Conservation (phyloP, 257 asterid species). For the Gynochthodes officinalis region DNA sequence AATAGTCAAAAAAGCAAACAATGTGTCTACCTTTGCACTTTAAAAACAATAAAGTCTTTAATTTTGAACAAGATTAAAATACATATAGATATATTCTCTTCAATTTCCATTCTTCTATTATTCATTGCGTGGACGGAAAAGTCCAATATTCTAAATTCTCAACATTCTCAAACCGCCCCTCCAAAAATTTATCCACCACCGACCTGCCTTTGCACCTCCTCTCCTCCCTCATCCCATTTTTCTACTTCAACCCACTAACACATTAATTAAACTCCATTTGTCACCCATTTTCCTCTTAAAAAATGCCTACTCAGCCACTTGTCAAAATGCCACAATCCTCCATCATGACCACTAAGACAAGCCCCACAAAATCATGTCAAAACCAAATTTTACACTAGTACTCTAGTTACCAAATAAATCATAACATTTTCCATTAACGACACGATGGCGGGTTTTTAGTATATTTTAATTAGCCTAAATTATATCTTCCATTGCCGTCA, state of each 20-base stretch:
- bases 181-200: constrained; percentile 13
- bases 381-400: background rate
- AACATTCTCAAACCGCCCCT: background rate
- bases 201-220: constrained; percentile 10
- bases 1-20: too few relatives aligned
- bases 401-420: background rate
- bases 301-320: constrained; percentile 2
- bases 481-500: background rate
- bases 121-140: constrained; percentile 21
- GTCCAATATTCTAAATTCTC: constrained; percentile 6
- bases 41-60: too few relatives aligned
- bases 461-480: background rate
- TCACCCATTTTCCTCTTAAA: background rate
- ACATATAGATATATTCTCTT: too few relatives aligned
- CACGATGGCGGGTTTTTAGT: background rate
- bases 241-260: too few relatives aligned
- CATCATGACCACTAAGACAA: constrained; percentile 11
- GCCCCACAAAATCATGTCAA: constrained; percentile 7
- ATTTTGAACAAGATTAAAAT: too few relatives aligned
- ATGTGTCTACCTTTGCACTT: too few relatives aligned
- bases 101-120: background rate
- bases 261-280: too few relatives aligned
- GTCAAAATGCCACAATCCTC: background rate
- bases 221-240: background rate
- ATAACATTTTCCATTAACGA: background rate